phyloP scores from a whole-genome alignment of 805 yeast genomes.

The Yarrowia phangngaensis region DNA sequence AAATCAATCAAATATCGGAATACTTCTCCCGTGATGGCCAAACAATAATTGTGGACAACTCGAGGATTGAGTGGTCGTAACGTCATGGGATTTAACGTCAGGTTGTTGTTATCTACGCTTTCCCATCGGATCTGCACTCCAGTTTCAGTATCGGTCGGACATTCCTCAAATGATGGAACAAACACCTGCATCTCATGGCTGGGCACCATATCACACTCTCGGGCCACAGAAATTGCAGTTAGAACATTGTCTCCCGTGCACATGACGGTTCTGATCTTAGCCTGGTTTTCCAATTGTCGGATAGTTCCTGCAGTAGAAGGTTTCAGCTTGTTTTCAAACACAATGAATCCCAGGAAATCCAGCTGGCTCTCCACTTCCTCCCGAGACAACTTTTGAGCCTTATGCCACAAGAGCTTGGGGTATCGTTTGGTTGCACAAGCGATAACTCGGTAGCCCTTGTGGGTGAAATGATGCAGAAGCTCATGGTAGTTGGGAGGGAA shows the following conservation, averaged over 20 bases:
- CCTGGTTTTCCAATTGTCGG: slow-evolving; percentile 50
- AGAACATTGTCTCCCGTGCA: slow-evolving; percentile 96
- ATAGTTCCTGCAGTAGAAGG: slow-evolving; percentile 61
- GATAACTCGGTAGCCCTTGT: slow-evolving; percentile 89
- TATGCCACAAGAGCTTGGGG: slow-evolving; percentile 46
- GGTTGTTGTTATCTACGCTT: slow-evolving; percentile 44
- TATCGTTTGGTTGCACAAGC: slow-evolving; percentile 75
- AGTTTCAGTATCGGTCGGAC: slow-evolving; percentile 20
- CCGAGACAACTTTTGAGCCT: slow-evolving; percentile 48
- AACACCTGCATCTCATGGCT: slow-evolving; percentile 46
- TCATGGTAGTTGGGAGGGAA: slow-evolving; percentile 74
- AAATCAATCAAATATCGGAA: slow-evolving; percentile 66
- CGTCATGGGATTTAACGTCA: slow-evolving; percentile 60
- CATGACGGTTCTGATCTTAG: slow-evolving; percentile 82
- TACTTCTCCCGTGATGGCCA: slow-evolving; percentile 91
- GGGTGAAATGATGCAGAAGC: slow-evolving; percentile 78
- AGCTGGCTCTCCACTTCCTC: slow-evolving; percentile 65
- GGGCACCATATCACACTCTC: slow-evolving; percentile 68
- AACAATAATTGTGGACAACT: slow-evolving; percentile 47
- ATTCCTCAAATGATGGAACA: slow-evolving; percentile 63
- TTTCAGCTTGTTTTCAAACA: slow-evolving; percentile 89
- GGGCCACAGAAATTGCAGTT: slow-evolving; percentile 90
- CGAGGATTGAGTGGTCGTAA: slow-evolving; percentile 46
- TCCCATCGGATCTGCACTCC: slow-evolving; percentile 40
- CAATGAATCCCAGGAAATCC: slow-evolving; percentile 78